Percentiles rank a stretch among this genome's conserved stretches.
Conservation (phyloP, 1,284 basidiomycete species). For the Rhodotorula sp. region DNA sequence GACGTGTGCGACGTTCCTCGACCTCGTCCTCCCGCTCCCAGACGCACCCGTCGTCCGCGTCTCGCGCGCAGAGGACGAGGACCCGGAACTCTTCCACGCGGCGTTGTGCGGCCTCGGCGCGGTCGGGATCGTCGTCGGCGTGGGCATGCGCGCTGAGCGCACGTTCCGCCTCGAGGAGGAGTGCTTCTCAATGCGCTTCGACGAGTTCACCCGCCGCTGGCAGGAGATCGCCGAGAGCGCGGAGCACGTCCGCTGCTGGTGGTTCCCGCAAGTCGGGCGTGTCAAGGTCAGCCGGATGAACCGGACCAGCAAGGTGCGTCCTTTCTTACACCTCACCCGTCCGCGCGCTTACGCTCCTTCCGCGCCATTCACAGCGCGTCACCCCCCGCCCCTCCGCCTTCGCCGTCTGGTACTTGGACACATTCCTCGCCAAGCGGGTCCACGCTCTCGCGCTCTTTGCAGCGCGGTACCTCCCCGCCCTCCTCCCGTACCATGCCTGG, state of each 20-base stretch:
- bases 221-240: constrained; percentile 64
- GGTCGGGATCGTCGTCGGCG: constrained; percentile 82
- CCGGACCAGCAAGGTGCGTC: constrained; percentile 71
- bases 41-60: constrained; percentile 66
- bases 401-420: constrained; percentile 12
- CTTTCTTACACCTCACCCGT: constrained; percentile 11
- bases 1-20: constrained; percentile 73
- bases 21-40: constrained; percentile 60
- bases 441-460: constrained; percentile 36
- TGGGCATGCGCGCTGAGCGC: constrained; percentile 76
- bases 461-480: constrained; percentile 28
- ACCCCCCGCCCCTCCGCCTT: constrained; percentile 24
- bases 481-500: constrained; percentile 43
- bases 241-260: constrained; percentile 91
- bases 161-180: constrained; percentile 82
- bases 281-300: constrained; percentile 74
- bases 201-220: constrained; percentile 60
- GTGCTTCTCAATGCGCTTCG: constrained; percentile 67
- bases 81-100: constrained; percentile 77
- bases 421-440: constrained; percentile 27
- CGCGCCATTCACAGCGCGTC: constrained; percentile 11
- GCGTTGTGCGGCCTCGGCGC: constrained; percentile 92
- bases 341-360: constrained; percentile 1
- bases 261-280: constrained; percentile 80
- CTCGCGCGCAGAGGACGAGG: constrained; percentile 59